A percentile compares a stretch with the other conserved stretches of the same genome.
These are phyloP conservation scores for Tagetes patula DNA, from an alignment of 129 eudicot genomes.

Conservation along the genomic window DNA sequence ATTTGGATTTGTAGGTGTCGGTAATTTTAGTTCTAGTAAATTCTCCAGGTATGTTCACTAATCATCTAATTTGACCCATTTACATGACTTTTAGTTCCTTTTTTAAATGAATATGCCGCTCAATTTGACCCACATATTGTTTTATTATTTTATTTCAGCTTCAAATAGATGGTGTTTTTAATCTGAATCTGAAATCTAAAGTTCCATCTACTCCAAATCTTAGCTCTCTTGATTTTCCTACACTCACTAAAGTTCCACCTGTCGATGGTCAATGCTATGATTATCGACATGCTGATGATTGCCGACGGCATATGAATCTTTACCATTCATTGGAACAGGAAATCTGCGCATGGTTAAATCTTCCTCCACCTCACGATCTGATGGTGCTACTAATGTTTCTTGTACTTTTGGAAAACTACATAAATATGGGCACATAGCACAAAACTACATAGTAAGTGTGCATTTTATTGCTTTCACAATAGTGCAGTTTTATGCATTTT, in stretches of 20 bases:
- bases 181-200: slow-evolving; percentile 56
- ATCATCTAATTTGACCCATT: too few species aligned
- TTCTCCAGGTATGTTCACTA: too few species aligned
- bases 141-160: slow-evolving; percentile 43
- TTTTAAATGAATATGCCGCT: too few species aligned
- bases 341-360: slow-evolving; percentile 47
- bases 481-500: too few species aligned
- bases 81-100: too few species aligned
- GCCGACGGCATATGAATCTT: slow-evolving; percentile 50
- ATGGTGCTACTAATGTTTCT: slow-evolving; percentile 82
- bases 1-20: too few species aligned
- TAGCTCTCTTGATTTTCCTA: slow-evolving; percentile 56
- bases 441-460: too few species aligned
- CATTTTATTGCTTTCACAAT: too few species aligned
- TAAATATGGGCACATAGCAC: too few species aligned
- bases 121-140: neutral
- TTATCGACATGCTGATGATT: slow-evolving; percentile 26
- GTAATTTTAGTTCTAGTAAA: too few species aligned
- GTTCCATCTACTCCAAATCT: slow-evolving; percentile 76
- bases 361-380: slow-evolving; percentile 50
- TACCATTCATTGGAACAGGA: slow-evolving; percentile 54
- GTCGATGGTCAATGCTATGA: slow-evolving; percentile 34
- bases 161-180: slow-evolving; percentile 64
- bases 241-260: slow-evolving; percentile 39
- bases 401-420: slow-evolving; percentile 66